Conservation (phyloP, 2,329 filamentous ascomycete genomes). For the Talaromyces amestolkiae region DNA sequence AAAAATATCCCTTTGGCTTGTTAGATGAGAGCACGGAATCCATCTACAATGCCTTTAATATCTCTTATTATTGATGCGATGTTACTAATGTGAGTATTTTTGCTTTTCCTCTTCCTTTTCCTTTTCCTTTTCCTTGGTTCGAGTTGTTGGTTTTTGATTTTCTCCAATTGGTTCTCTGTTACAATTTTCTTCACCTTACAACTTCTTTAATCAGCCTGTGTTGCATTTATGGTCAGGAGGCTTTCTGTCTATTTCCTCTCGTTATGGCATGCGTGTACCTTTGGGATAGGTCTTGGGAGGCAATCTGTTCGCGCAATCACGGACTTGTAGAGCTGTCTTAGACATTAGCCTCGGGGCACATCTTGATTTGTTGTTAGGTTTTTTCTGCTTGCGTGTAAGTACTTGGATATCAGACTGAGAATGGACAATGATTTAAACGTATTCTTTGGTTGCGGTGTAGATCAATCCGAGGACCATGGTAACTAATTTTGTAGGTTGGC, state of each 20-base stretch:
- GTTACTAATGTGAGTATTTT: background rate
- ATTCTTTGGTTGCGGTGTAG: background rate
- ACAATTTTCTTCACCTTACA: background rate
- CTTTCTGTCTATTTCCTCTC: constrained; percentile 11
- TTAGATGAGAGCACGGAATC: constrained; percentile 16
- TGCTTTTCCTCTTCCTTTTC: background rate
- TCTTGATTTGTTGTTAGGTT: background rate
- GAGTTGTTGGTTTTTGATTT: background rate
- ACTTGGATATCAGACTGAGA: constrained; percentile 8
- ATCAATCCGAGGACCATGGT: background rate
- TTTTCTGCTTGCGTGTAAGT: constrained; percentile 8
- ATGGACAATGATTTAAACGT: background rate
- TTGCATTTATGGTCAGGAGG: constrained; percentile 10
- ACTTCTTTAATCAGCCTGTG: background rate
- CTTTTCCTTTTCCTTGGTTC: background rate
- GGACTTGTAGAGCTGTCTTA: constrained; percentile 5
- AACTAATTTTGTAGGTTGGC: background rate
- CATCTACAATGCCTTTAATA: constrained; percentile 8
- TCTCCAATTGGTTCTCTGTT: background rate
- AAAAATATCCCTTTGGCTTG: constrained; percentile 13
- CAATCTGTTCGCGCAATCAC: constrained; percentile 10
- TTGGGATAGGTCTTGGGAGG: constrained; percentile 6
- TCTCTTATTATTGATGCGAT: background rate
- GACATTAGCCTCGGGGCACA: constrained; percentile 8
- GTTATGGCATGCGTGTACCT: constrained; percentile 1